phyloP scores from a whole-genome alignment of 768 basidiomycete species.

The Suillus variegatus region DNA sequence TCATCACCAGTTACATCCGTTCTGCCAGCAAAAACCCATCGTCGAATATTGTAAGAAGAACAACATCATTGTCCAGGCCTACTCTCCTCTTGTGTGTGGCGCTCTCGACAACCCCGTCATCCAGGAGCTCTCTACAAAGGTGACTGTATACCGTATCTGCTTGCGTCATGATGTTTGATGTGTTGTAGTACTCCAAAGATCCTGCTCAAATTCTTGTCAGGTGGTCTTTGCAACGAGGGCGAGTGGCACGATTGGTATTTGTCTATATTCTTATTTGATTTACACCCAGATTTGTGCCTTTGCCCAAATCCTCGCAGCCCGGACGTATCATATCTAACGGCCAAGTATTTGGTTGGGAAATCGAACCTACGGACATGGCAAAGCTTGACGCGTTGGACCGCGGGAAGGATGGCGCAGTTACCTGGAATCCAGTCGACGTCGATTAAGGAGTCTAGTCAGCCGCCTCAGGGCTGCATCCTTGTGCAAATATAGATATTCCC shows the following conservation, averaged over 20 bases:
- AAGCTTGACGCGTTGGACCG: slow-evolving; percentile 44
- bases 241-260: slow-evolving; percentile 20
- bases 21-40: slow-evolving; percentile 39
- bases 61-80: slow-evolving; percentile 41
- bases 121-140: slow-evolving; percentile 53
- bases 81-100: slow-evolving; percentile 35
- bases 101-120: slow-evolving; percentile 53
- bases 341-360: slow-evolving; percentile 47
- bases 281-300: slow-evolving; percentile 40
- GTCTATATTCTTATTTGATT: slow-evolving; percentile 3
- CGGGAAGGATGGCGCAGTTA: slow-evolving; percentile 45
- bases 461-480: background rate
- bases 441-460: background rate
- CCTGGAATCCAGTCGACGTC: slow-evolving; percentile 49
- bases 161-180: background rate
- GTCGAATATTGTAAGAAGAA: slow-evolving; percentile 36
- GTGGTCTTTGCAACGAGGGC: slow-evolving; percentile 84
- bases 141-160: slow-evolving; percentile 18
- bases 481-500: no score
- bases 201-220: slow-evolving; percentile 79
- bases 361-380: slow-evolving; percentile 44
- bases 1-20: slow-evolving; percentile 27
- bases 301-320: slow-evolving; percentile 50
- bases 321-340: slow-evolving; percentile 45
- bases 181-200: slow-evolving; percentile 49